Evolutionary conservation across 2,329 filamentous ascomycete species (phyloP), one percentile per base, ranked within the genome.

Genomic region (Pseudocercospora fijiensis): DNA sequence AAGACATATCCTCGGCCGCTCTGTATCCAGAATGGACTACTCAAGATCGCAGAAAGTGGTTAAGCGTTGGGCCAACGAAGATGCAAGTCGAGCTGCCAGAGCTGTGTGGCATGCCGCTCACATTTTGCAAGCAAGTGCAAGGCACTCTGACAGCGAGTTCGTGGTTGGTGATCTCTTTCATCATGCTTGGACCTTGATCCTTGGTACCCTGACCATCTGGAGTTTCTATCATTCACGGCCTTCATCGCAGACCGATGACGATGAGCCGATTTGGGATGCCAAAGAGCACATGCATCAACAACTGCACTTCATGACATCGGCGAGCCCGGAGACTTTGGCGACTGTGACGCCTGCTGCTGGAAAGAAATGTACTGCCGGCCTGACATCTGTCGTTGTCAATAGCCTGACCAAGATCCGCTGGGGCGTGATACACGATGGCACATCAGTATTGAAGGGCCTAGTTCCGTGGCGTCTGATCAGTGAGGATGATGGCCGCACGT

Each of bases 381-480:
- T 88, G 52, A 82, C 84, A 0, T 82, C 81, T 63, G 80, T 83
- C 0, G 85, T 88, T 75, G 83, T 83, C 2, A 80, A 82, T 68
- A 80, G 82, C 37, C 69, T 88, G 66, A 81, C 81, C 10, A 85
- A 82, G 61, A 81, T 87, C 1, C 71, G 86, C 58, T 88, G 86
- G 86, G 85, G 84, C 0, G 84, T 88, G 3, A 82, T 88, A 4
- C 84, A 87, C 66, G 83, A 86, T 69, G 85, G 83, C 0, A 85
- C 86, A 76, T 81, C 84, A 66, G 85, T 88, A 2, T 69, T 88
- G 37, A 75, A 73, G 60, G 76, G 76, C 3, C 66, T 79, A 37
- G 77, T 78, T 53, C 75, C 76, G 52, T 78, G 77, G 76, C 70
- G 76, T 41, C 66, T 78, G 59, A 75, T 77, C 56, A 64, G 62